Evolutionary conservation across 2,329 filamentous ascomycete genomes (phyloP).

Genomic region (Aspergillus piperis): DNA sequence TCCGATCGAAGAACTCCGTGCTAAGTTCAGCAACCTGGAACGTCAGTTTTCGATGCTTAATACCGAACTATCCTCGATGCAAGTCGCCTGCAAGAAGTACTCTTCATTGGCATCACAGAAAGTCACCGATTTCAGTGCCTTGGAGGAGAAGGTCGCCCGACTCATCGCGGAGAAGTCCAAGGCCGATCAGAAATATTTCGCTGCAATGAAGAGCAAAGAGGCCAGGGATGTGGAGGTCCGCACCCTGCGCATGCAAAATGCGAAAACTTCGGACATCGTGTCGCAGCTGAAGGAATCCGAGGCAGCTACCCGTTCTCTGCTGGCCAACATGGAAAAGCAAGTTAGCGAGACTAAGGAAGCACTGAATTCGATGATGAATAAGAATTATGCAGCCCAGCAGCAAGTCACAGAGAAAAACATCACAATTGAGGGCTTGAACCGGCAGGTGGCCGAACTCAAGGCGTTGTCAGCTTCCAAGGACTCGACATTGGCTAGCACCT

Average conservation of each 20-base stretch:
- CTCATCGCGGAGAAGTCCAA: constrained; percentile 88
- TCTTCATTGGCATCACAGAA: constrained; percentile 84
- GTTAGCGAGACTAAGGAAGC: constrained; percentile 78
- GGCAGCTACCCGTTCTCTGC: constrained; percentile 69
- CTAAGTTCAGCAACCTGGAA: constrained; percentile 72
- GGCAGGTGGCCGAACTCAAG: constrained; percentile 75
- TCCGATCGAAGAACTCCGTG: constrained; percentile 69
- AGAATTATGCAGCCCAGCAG: constrained; percentile 75
- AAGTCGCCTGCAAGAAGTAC: constrained; percentile 86
- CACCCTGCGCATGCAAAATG: constrained; percentile 76
- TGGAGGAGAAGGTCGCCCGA: constrained; percentile 76
- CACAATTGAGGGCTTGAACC: constrained; percentile 69
- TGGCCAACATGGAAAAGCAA: constrained; percentile 89
- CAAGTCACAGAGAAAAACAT: constrained; percentile 70
- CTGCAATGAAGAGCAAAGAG: constrained; percentile 91
- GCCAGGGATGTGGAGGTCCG: constrained; percentile 78
- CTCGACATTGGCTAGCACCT: constrained; percentile 64
- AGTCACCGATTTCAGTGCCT: constrained; percentile 70
- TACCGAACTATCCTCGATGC: constrained; percentile 83
- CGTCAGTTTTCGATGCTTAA: constrained; percentile 82
- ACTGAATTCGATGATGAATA: constrained; percentile 67
- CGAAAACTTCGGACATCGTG: constrained; percentile 91
- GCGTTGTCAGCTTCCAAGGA: constrained; percentile 76
- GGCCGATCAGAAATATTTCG: constrained; percentile 97
- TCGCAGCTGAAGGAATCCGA: constrained; percentile 90